A percentile compares a stretch with the other conserved stretches of the same genome.
Evolutionary conservation across 1,284 basidiomycete species (phyloP).

Genomic region (Rhodotorula sp.): DNA sequence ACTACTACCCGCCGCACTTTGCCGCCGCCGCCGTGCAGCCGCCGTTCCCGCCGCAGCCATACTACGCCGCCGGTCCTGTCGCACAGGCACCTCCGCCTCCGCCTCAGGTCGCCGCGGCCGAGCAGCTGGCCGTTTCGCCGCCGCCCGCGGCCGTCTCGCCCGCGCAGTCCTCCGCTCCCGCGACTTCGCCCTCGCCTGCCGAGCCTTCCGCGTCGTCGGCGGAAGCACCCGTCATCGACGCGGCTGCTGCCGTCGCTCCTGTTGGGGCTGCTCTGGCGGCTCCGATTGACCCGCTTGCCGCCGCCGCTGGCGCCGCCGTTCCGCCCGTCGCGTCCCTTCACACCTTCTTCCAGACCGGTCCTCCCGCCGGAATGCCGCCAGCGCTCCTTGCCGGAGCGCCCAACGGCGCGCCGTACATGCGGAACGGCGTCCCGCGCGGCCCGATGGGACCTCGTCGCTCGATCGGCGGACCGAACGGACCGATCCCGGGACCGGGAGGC

Average conservation of each 20-base stretch:
- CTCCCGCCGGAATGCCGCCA: neutral
- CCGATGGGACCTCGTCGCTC: slow-evolving; percentile 9
- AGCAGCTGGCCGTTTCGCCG: neutral
- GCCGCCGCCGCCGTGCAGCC: slow-evolving; percentile 8
- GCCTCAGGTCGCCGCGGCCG: neutral
- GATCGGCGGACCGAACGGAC: slow-evolving; percentile 6
- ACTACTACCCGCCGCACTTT: slow-evolving; percentile 30
- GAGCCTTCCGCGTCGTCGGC: neutral
- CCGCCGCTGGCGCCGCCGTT: neutral
- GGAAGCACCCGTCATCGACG: neutral
- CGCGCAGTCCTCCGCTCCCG: neutral
- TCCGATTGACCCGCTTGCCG: neutral
- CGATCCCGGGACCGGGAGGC: neutral
- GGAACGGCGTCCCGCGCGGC: slow-evolving; percentile 2
- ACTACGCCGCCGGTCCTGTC: slow-evolving; percentile 21
- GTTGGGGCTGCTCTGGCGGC: neutral
- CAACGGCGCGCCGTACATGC: neutral
- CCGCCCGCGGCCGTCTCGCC: slow-evolving; percentile 1
- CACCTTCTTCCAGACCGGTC: slow-evolving; percentile 36
- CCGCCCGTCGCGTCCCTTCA: slow-evolving; percentile 25
- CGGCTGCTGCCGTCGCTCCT: neutral
- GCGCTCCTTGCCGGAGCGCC: neutral
- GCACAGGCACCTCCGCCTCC: neutral
- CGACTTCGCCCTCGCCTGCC: slow-evolving; percentile 4
- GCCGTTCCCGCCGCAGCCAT: slow-evolving; percentile 27